Evolutionary conservation across 2,329 filamentous ascomycete species (phyloP).

Genomic region (Pyricularia pennisetigena): DNA sequence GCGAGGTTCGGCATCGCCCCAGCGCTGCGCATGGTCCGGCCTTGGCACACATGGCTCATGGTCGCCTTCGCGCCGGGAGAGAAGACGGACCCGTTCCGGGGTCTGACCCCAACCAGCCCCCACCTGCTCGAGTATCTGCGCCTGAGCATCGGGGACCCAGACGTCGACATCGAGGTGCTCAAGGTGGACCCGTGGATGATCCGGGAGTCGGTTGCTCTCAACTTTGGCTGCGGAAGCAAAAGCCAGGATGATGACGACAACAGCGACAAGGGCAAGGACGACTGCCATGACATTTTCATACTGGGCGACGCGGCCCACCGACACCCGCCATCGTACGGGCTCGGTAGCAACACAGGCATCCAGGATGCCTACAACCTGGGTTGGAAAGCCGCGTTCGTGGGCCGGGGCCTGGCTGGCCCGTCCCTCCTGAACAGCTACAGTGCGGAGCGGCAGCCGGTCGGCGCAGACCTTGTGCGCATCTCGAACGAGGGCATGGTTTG

Average conservation of each 20-base stretch:
- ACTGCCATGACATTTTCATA: conserved; percentile 25
- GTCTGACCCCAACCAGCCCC: conserved; percentile 21
- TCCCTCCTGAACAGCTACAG: conserved; percentile 32
- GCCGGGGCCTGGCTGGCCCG: conserved; percentile 22
- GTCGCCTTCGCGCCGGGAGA: conserved; percentile 26
- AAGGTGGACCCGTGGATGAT: conserved; percentile 40
- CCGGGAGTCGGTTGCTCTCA: conserved; percentile 22
- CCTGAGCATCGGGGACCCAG: conserved; percentile 39
- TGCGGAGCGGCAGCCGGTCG: conserved; percentile 38
- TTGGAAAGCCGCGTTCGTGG: conserved; percentile 29
- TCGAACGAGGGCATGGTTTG: conserved; percentile 48
- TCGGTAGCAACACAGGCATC: conserved; percentile 49
- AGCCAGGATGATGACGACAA: not conserved
- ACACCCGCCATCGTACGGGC: conserved; percentile 47
- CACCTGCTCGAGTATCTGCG: conserved; percentile 30
- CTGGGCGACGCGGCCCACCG: conserved; percentile 49
- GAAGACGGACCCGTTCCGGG: conserved; percentile 5
- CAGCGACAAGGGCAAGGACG: not conserved
- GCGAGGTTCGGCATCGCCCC: conserved; percentile 21
- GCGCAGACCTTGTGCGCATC: conserved; percentile 34
- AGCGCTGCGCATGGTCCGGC: conserved; percentile 38
- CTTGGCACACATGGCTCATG: conserved; percentile 47
- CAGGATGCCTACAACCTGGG: conserved; percentile 40
- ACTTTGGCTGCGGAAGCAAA: conserved; percentile 9
- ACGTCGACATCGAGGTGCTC: conserved; percentile 33